Conservation (phyloP, 129 eudicot genomes). For the Artemisia argyi region DNA sequence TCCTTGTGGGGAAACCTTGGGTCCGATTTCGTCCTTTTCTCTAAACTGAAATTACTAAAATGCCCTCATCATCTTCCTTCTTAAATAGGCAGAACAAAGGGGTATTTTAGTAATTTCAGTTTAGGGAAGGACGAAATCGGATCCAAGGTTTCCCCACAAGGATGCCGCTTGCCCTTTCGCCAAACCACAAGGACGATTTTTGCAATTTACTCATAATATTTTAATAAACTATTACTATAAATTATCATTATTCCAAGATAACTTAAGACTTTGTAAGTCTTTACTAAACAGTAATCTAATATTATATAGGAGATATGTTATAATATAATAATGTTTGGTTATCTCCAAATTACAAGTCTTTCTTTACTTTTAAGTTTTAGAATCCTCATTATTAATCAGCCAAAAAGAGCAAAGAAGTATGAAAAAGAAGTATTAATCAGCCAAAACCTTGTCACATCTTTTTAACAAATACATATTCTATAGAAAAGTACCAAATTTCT, state of each 20-base stretch:
- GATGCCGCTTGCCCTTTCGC: too few species aligned
- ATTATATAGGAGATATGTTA: background rate
- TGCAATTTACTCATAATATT: background rate
- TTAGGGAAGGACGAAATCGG: too few species aligned
- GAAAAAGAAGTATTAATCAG: slow-evolving; percentile 4
- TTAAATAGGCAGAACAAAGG: too few species aligned
- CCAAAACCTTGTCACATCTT: slow-evolving; percentile 9
- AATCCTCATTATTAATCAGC: slow-evolving; percentile 7
- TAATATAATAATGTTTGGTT: background rate
- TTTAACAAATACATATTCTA: background rate
- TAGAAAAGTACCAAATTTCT: background rate
- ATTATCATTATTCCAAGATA: background rate
- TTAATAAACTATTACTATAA: background rate
- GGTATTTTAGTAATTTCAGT: too few species aligned
- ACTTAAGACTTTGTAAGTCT: background rate
- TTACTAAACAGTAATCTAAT: background rate
- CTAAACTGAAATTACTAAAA: too few species aligned
- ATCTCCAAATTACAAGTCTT: background rate
- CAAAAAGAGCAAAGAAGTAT: slow-evolving; percentile 5
- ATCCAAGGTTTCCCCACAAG: too few species aligned
- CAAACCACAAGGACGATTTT: too few species aligned
- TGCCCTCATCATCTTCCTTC: too few species aligned
- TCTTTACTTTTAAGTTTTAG: background rate
- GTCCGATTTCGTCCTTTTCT: too few species aligned
- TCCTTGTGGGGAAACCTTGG: too few species aligned